Base-by-base conservation (phyloP, 2,329 filamentous ascomycete genomes). In the Xylariomycetidae sp. region DNA sequence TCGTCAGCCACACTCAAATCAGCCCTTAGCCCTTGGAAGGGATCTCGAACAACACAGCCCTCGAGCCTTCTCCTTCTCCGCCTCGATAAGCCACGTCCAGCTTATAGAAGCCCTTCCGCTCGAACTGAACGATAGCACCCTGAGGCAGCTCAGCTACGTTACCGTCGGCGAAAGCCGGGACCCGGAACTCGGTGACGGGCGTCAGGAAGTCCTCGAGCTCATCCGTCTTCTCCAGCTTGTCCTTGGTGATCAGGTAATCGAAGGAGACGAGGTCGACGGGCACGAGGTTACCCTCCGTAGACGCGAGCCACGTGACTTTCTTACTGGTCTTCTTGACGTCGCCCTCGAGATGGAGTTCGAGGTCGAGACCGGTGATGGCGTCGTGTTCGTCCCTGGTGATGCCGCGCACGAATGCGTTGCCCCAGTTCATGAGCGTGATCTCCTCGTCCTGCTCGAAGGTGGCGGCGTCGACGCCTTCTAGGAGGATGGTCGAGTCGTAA, bases 391-490 rank as follows among this genome's bases (percentile, higher is more conserved):
- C 61, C 13, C 64, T 64, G 31, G 74, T 69, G 42, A 85, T 77
- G 37, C 77, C 76, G 37, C 80, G 77, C 19, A 89, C 82, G 45
- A 87, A 77, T 16, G 84, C 86, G 53, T 92, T 90, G 47, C 88
- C 89, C 88, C 89, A 95, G 57, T 82, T 82, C 88, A 95, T 95
- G 20, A 94, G 72, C 0, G 88, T 95, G 50, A 95, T 85, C 61
- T 94, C 88, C 66, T 95, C 88, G 53, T 82, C 80, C 37, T 81
- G 70, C 50, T 77, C 82, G 61, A 94, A 89, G 15, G 74, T 74
- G 55, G 80, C 80, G 36, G 82, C 85, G 51, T 95, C 88, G 27
- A 73, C 82, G 63, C 94, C 88, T 56, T 94, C 88, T 35, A 95
- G 66, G 41, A 89, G 66, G 46, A 95, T 71, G 37, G 77, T 72